phyloP scores from a whole-genome alignment of 495 filamentous ascomycete species.

The Chaetomium cochliodes region DNA sequence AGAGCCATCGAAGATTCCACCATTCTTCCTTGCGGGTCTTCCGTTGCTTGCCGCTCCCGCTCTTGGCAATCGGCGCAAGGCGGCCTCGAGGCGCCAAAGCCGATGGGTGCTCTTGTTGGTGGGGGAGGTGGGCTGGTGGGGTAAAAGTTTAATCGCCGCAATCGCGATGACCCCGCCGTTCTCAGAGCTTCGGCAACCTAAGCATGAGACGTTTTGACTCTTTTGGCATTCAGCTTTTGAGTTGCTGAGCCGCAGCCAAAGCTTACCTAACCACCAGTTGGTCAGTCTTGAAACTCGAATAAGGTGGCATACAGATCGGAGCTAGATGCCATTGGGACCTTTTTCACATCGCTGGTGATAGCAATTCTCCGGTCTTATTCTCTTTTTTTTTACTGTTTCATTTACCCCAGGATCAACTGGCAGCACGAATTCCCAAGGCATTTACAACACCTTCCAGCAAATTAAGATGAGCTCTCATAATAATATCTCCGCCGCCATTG shows the following conservation, averaged over 20 bases:
- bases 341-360: not conserved
- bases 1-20: slow-evolving; percentile 14
- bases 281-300: too few relatives aligned
- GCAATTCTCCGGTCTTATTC: not conserved
- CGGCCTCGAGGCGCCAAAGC: not conserved
- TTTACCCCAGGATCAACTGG: not conserved
- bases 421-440: not conserved
- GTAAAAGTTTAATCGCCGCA: not conserved
- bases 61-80: slow-evolving; percentile 17
- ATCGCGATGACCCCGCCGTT: slow-evolving; percentile 5
- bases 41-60: slow-evolving; percentile 20
- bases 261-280: not conserved
- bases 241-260: not conserved
- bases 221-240: not conserved
- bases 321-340: not conserved
- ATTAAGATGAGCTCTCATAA: slow-evolving; percentile 21
- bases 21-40: not conserved
- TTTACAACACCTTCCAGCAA: not conserved
- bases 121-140: not conserved
- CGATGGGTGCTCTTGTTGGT: slow-evolving; percentile 5
- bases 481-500: not conserved
- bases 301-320: too few relatives aligned
- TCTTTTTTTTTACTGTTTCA: not conserved
- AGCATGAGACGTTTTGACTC: not conserved
- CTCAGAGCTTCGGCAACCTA: not conserved